phyloP scores from a whole-genome alignment of 129 eudicot species.

The Apium graveolens region DNA sequence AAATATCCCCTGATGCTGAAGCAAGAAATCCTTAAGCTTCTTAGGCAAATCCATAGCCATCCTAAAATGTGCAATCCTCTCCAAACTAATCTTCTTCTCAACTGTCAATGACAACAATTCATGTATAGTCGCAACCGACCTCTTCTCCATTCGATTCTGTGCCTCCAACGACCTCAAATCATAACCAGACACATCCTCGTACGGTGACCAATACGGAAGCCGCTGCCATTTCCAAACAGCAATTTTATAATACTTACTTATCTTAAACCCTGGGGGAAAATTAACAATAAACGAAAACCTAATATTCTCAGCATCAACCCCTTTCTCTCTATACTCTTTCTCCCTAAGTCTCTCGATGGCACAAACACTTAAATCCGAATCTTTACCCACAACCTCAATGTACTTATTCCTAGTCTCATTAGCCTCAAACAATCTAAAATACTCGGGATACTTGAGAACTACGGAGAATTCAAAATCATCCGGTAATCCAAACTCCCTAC shows the following conservation, averaged over 20 bases:
- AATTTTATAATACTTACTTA: slow-evolving; percentile 66
- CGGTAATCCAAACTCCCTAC: slow-evolving; percentile 79
- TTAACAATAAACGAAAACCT: slow-evolving; percentile 67
- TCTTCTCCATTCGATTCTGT: slow-evolving; percentile 76
- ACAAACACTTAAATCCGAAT: slow-evolving; percentile 39
- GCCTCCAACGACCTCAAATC: slow-evolving; percentile 88
- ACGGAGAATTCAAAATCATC: slow-evolving; percentile 76
- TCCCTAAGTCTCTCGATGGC: slow-evolving; percentile 67
- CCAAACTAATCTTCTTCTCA: slow-evolving; percentile 80
- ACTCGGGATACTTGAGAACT: slow-evolving; percentile 61
- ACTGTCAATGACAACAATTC: slow-evolving; percentile 70
- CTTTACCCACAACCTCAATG: slow-evolving; percentile 55
- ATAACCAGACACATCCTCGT: slow-evolving; percentile 68
- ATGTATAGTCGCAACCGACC: slow-evolving; percentile 80
- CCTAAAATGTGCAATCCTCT: slow-evolving; percentile 89
- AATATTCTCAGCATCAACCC: slow-evolving; percentile 57
- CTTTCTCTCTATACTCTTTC: slow-evolving; percentile 63
- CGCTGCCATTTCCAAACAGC: slow-evolving; percentile 96
- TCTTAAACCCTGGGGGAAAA: slow-evolving; percentile 88
- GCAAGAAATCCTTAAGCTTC: slow-evolving; percentile 72
- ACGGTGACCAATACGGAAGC: slow-evolving; percentile 93
- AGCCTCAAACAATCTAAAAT: slow-evolving; percentile 70
- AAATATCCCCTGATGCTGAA: slow-evolving; percentile 89
- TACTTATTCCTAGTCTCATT: slow-evolving; percentile 65
- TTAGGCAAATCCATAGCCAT: slow-evolving; percentile 70